Evolutionary conservation across 352 stramenopile genomes (phyloP).

Genomic region (Globisporangium canariense): DNA sequence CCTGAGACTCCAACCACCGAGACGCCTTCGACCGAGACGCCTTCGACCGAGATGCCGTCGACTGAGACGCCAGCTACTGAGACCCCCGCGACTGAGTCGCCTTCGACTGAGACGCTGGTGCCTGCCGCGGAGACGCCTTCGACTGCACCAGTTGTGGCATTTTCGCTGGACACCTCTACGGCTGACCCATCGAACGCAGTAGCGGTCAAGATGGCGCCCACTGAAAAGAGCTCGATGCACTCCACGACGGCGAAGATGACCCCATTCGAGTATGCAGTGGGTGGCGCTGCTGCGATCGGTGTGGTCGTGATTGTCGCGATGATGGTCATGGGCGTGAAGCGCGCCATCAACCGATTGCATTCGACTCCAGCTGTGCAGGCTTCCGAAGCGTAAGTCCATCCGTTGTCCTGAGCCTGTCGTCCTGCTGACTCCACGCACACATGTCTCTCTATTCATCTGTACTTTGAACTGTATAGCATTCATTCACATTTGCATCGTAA

Average conservation of each 20-base stretch:
- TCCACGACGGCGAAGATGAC: not conserved
- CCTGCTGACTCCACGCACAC: not conserved
- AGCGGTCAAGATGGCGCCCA: not conserved
- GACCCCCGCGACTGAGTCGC: too few species aligned
- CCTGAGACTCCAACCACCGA: too few species aligned
- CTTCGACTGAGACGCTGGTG: too few species aligned
- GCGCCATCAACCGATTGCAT: not conserved
- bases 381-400: not conserved
- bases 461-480: not conserved
- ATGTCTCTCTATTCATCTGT: not conserved
- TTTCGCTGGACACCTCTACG: not conserved
- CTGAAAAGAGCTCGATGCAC: not conserved
- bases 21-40: too few species aligned
- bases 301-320: slow-evolving; percentile 18
- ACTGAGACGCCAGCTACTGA: too few species aligned
- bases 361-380: not conserved
- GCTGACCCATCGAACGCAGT: not conserved
- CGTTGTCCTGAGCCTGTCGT: not conserved
- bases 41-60: too few species aligned
- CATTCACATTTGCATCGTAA: not conserved
- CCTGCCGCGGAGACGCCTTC: too few species aligned
- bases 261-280: not conserved
- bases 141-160: not conserved
- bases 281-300: slow-evolving; percentile 10
- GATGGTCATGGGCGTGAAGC: not conserved